phyloP scores from a whole-genome alignment of 2,329 filamentous ascomycete genomes.

The Botrytis fabae region DNA sequence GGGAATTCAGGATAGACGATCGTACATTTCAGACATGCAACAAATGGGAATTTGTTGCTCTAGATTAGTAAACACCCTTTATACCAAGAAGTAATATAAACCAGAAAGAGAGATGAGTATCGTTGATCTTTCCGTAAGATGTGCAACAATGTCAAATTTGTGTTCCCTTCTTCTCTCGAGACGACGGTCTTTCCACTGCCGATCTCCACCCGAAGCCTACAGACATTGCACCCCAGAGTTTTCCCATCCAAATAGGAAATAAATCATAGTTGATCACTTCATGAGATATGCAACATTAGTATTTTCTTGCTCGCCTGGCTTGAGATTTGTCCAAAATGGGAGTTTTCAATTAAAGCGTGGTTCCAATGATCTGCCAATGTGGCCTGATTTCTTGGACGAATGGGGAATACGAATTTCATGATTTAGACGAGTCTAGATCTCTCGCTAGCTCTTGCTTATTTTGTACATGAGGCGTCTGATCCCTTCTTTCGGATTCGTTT shows the following conservation, averaged over 20 bases:
- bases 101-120: slow-evolving; percentile 8
- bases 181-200: neutral
- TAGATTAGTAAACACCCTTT: neutral
- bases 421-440: slow-evolving; percentile 20
- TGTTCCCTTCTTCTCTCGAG: neutral
- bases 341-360: slow-evolving; percentile 12
- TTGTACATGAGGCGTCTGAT: neutral
- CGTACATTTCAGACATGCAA: slow-evolving; percentile 15
- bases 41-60: neutral
- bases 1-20: slow-evolving; percentile 20
- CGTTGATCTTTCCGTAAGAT: slow-evolving; percentile 15
- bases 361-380: slow-evolving; percentile 17
- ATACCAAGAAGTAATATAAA: neutral
- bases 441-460: slow-evolving; percentile 15
- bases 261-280: neutral
- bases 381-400: slow-evolving; percentile 19
- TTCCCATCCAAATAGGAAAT: neutral
- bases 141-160: slow-evolving; percentile 13
- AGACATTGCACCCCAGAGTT: neutral
- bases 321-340: neutral
- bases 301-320: neutral
- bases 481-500: slow-evolving; percentile 5
- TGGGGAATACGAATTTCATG: slow-evolving; percentile 17
- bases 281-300: slow-evolving; percentile 2
- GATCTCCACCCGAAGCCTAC: neutral